Percentiles rank a stretch among this genome's conserved stretches.
Conservation (phyloP, 2,329 filamentous ascomycete species). For the Simplicillium sp. region DNA sequence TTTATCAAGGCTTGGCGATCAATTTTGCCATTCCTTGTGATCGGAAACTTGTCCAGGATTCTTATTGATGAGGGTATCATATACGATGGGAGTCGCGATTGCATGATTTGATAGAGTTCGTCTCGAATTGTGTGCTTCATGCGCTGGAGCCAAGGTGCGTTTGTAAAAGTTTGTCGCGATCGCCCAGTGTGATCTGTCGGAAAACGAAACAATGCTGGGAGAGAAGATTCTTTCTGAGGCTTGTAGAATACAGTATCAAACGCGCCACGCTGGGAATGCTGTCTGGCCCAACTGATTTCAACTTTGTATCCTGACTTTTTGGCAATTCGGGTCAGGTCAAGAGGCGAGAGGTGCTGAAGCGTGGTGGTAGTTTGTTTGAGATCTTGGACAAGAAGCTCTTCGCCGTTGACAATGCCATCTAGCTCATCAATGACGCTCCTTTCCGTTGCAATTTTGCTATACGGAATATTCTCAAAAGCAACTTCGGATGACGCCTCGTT, state of each 20-base stretch:
- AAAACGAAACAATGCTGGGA: conserved; percentile 12
- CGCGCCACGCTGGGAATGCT: conserved; percentile 14
- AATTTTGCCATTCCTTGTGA: conserved; percentile 16
- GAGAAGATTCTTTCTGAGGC: conserved; percentile 15
- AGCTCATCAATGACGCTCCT: conserved; percentile 9
- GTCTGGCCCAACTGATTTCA: conserved; percentile 33
- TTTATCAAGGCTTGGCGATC: conserved; percentile 5
- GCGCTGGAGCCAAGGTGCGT: conserved; percentile 9
- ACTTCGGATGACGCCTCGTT: neutral
- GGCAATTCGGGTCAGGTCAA: conserved; percentile 13
- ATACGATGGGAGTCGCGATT: conserved; percentile 11
- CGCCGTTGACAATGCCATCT: neutral
- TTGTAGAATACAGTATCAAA: conserved; percentile 22
- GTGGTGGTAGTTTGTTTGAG: conserved; percentile 1
- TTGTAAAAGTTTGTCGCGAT: conserved; percentile 5
- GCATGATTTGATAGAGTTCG: conserved; percentile 1
- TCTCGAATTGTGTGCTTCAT: conserved; percentile 3
- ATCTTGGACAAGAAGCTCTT: conserved; percentile 1
- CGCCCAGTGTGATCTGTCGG: conserved; percentile 10
- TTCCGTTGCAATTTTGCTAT: conserved; percentile 20
- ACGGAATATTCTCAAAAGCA: conserved; percentile 15
- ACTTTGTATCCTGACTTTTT: conserved; percentile 32
- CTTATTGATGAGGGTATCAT: conserved; percentile 15
- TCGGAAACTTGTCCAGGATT: conserved; percentile 14
- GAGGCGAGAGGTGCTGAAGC: conserved; percentile 6